These are phyloP conservation scores for Pyricularia sp. DNA, from an alignment of 2,329 filamentous ascomycete species.

Conservation along the genomic window DNA sequence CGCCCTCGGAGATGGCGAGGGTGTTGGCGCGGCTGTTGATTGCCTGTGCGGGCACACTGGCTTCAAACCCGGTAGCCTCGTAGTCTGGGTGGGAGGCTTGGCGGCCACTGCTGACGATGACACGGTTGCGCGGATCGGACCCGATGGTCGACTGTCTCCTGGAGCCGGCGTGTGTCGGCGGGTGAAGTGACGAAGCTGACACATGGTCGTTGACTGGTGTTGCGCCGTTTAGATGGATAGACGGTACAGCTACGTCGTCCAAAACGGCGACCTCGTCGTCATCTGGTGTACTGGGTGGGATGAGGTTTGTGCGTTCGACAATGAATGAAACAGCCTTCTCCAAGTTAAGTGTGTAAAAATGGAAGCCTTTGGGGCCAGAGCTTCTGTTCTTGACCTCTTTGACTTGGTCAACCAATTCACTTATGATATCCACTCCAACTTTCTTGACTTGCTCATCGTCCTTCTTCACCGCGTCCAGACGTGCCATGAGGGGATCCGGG, in stretches of 20 bases:
- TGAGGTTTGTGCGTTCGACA: constrained; percentile 71
- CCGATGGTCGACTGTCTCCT: constrained; percentile 67
- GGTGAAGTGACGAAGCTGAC: constrained; percentile 9
- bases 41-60: constrained; percentile 58
- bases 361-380: constrained; percentile 61
- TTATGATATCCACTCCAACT: constrained; percentile 69
- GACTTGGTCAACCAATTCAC: constrained; percentile 70
- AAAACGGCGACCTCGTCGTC: constrained; percentile 38
- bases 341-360: constrained; percentile 94
- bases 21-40: constrained; percentile 73
- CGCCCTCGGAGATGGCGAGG: constrained; percentile 85
- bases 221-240: constrained; percentile 38
- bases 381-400: constrained; percentile 46
- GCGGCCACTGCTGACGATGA: constrained; percentile 57
- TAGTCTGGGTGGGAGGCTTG: constrained; percentile 44
- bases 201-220: not conserved
- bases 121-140: constrained; percentile 74
- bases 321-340: constrained; percentile 95
- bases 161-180: constrained; percentile 21
- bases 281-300: constrained; percentile 43
- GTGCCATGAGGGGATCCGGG: constrained; percentile 54
- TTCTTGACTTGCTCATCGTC: constrained; percentile 74
- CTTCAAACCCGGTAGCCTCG: constrained; percentile 65
- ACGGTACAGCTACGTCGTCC: constrained; percentile 33
- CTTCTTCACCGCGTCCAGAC: constrained; percentile 59